Conservation (phyloP, 2,329 filamentous ascomycete species). For the Hymenoscyphus scutula region DNA sequence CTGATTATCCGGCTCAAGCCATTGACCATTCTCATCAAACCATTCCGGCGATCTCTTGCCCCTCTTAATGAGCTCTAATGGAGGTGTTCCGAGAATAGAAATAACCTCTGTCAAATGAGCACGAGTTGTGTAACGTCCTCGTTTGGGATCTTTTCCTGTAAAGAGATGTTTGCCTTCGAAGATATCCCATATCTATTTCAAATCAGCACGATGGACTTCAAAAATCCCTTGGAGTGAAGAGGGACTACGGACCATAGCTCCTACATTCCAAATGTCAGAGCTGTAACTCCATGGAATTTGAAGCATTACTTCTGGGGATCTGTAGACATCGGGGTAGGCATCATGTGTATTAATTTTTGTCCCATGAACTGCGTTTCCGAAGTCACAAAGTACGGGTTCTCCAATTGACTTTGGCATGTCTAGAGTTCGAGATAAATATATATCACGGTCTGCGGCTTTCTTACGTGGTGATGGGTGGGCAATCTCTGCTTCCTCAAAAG, state of each 20-base stretch:
- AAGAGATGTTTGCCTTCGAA: conserved; percentile 25
- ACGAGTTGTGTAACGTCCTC: conserved; percentile 18
- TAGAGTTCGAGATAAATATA: conserved; percentile 44
- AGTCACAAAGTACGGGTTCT: conserved; percentile 46
- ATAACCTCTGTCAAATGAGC: conserved; percentile 26
- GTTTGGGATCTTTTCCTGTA: conserved; percentile 17
- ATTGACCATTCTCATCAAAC: conserved; percentile 20
- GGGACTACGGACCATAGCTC: conserved; percentile 33
- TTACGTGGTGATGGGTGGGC: conserved; percentile 43
- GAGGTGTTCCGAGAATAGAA: conserved; percentile 23
- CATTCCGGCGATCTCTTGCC: conserved; percentile 17
- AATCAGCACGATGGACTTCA: conserved; percentile 8
- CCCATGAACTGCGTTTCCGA: conserved; percentile 45
- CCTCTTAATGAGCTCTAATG: conserved; percentile 16
- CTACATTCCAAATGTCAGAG: conserved; percentile 40
- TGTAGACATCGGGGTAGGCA: conserved; percentile 42
- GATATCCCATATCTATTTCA: conserved; percentile 22
- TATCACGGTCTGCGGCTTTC: conserved; percentile 38
- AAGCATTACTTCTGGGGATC: conserved; percentile 40
- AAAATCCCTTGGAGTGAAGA: conserved; percentile 8
- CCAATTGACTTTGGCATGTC: conserved; percentile 36
- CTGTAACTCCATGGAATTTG: conserved; percentile 36
- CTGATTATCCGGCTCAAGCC: conserved; percentile 20
- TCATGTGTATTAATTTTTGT: conserved; percentile 38
- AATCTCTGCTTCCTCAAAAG: conserved; percentile 43